A percentile compares a stretch with the other conserved stretches of the same genome.
Evolutionary conservation across 208 protist species (phyloP).

Genomic region (Naegleria fowleri): DNA sequence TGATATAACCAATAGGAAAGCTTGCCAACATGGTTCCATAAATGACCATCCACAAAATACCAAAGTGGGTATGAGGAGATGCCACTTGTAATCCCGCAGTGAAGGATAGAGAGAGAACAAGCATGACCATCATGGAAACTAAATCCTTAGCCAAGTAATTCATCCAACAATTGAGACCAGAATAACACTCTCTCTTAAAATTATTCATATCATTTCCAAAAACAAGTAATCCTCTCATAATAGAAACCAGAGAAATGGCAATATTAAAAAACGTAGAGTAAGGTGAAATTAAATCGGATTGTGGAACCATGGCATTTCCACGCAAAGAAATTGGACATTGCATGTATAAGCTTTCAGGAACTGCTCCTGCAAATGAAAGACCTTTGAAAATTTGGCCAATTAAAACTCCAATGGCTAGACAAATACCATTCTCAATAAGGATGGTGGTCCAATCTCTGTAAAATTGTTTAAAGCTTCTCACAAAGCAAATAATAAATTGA

Average conservation of each 20-base stretch:
- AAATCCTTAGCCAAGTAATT: constrained; percentile 10
- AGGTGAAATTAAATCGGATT: not conserved
- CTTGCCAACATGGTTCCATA: not conserved
- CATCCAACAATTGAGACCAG: not conserved
- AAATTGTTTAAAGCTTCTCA: not conserved
- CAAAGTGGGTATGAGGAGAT: not conserved
- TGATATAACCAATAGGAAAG: not conserved
- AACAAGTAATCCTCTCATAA: not conserved
- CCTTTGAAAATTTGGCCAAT: not conserved
- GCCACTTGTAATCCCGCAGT: not conserved
- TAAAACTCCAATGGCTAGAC: not conserved
- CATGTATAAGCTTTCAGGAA: not conserved
- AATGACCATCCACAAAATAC: not conserved
- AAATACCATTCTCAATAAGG: not conserved
- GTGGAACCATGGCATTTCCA: not conserved
- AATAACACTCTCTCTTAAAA: not conserved
- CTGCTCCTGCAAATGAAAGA: not conserved
- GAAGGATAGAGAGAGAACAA: not conserved
- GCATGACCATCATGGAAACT: not conserved
- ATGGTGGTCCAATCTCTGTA: not conserved
- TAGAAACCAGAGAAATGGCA: not conserved
- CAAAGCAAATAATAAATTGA: not conserved
- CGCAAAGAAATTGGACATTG: not conserved
- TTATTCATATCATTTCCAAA: constrained; percentile 15
- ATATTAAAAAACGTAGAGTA: not conserved